Evolutionary conservation across 2,329 filamentous ascomycete species (phyloP).

Genomic region (Fusarium chuoi): DNA sequence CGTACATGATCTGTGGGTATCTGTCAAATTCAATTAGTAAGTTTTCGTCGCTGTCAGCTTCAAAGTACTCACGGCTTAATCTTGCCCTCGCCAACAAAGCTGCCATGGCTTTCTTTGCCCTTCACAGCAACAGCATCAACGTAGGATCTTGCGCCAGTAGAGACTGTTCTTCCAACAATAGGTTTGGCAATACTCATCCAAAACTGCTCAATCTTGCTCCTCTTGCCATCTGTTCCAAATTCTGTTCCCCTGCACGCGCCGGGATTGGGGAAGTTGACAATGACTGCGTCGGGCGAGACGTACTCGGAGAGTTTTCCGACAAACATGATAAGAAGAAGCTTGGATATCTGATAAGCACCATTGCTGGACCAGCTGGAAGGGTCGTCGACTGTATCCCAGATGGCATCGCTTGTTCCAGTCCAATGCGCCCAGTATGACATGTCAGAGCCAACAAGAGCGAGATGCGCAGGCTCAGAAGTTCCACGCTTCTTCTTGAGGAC

Average conservation of each 20-base stretch:
- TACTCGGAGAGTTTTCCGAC: conserved; percentile 50
- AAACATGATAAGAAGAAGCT: conserved; percentile 52
- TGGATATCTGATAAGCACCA: conserved; percentile 38
- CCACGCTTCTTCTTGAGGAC: conserved; percentile 44
- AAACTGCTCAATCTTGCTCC: conserved; percentile 23
- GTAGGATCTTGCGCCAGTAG: conserved; percentile 36
- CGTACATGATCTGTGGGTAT: conserved; percentile 36
- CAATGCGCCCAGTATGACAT: conserved; percentile 44
- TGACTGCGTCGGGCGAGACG: conserved; percentile 52
- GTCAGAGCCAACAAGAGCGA: conserved; percentile 49
- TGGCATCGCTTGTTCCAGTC: conserved; percentile 30
- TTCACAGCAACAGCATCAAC: conserved; percentile 38
- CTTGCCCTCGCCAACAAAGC: conserved; percentile 41
- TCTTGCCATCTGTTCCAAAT: conserved; percentile 49
- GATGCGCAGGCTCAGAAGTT: conserved; percentile 25
- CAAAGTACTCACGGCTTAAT: conserved; percentile 39
- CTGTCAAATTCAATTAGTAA: conserved; percentile 17
- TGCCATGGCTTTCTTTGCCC: conserved; percentile 38
- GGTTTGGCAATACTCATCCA: conserved; percentile 11
- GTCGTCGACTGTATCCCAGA: conserved; percentile 35
- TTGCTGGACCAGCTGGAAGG: conserved; percentile 31
- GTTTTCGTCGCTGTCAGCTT: not conserved
- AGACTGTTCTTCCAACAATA: conserved; percentile 21
- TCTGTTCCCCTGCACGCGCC: conserved; percentile 57
- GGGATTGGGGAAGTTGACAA: conserved; percentile 60